Evolutionary conservation across 2,329 filamentous ascomycete species (phyloP).

Genomic region (Grosmannia huntii): DNA sequence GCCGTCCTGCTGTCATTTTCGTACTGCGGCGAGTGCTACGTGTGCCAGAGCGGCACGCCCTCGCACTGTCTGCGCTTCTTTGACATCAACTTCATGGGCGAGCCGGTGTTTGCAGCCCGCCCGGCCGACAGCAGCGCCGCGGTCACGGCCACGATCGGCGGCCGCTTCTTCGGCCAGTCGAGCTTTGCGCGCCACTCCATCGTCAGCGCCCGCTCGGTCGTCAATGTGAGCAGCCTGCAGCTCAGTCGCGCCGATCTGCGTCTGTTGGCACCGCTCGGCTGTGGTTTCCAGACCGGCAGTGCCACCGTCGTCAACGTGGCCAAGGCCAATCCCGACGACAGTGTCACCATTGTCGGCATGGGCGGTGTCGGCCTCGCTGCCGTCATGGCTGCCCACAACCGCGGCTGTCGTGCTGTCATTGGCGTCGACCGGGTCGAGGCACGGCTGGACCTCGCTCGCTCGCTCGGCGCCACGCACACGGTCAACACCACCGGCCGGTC

Average conservation of each 20-base stretch:
- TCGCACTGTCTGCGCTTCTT: slow-evolving; percentile 17
- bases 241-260: not conserved
- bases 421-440: slow-evolving; percentile 30
- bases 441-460: slow-evolving; percentile 27
- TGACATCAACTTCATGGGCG: slow-evolving; percentile 1
- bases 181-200: slow-evolving; percentile 2
- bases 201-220: not conserved
- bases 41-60: slow-evolving; percentile 17
- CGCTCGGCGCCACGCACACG: slow-evolving; percentile 27
- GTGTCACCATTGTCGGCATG: slow-evolving; percentile 24
- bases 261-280: slow-evolving; percentile 26
- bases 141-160: not conserved
- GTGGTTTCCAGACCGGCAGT: slow-evolving; percentile 29
- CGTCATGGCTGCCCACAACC: slow-evolving; percentile 23
- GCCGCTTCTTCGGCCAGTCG: slow-evolving; percentile 8
- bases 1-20: slow-evolving; percentile 22
- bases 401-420: slow-evolving; percentile 22
- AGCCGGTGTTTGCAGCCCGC: not conserved
- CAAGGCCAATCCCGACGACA: slow-evolving; percentile 11
- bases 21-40: slow-evolving; percentile 19
- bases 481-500: slow-evolving; percentile 2
- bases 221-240: not conserved
- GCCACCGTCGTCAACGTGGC: slow-evolving; percentile 26
- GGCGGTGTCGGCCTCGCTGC: slow-evolving; percentile 28
- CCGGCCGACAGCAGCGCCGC: not conserved